phyloP scores from a whole-genome alignment of 2,329 filamentous ascomycete species.

The Colletotrichum siamense region DNA sequence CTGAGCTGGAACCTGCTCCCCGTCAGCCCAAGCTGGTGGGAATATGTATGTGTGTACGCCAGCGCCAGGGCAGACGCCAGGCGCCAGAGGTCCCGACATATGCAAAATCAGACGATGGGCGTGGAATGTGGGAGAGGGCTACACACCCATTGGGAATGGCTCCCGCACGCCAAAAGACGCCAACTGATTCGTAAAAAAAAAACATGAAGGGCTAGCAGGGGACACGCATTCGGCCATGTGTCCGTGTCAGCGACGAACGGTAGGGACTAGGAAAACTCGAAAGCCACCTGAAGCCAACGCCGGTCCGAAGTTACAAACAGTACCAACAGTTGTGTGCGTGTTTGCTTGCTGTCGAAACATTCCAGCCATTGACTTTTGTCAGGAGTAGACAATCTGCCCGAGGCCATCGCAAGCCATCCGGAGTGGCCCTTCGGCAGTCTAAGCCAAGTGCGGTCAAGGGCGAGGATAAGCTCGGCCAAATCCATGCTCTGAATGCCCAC shows the following conservation, averaged over 20 bases:
- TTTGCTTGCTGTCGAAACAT: not conserved
- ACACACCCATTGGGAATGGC: not conserved
- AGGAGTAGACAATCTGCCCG: not conserved
- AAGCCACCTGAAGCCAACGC: not conserved
- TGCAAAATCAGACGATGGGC: not conserved
- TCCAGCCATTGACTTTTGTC: not conserved
- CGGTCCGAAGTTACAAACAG: not conserved
- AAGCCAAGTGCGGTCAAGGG: constrained; percentile 3
- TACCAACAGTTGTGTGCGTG: not conserved
- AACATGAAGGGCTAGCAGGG: not conserved
- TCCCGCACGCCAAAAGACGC: not conserved
- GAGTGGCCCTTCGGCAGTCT: constrained; percentile 8
- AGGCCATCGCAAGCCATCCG: not conserved
- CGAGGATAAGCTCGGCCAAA: constrained; percentile 18
- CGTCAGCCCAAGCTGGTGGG: not conserved
- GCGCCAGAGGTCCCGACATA: not conserved
- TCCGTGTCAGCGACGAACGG: not conserved
- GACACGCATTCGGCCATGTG: not conserved
- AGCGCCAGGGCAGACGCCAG: not conserved
- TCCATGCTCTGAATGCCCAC: not conserved
- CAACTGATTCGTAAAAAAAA: not conserved
- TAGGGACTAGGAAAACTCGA: not conserved
- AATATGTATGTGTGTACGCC: not conserved
- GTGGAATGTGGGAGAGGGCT: constrained; percentile 7
- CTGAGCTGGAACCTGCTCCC: not conserved